Evolutionary conservation across 78 protist genomes (phyloP).

Genomic region (Cyanophora paradoxa): DNA sequence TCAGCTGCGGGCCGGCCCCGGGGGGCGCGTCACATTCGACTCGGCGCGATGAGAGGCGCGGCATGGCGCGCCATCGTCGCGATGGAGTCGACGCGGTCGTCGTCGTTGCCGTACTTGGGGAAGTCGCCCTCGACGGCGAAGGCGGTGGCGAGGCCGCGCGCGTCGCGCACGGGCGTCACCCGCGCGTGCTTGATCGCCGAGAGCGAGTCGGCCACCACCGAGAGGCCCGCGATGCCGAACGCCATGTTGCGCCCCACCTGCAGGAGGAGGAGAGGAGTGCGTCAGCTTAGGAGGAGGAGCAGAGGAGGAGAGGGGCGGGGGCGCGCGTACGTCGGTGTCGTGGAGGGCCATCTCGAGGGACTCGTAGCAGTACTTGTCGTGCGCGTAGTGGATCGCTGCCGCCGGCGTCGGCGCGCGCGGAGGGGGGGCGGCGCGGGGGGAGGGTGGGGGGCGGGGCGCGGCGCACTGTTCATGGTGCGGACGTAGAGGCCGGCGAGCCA

Average conservation of each 20-base stretch:
- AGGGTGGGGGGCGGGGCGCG: no score
- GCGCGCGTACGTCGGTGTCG: conserved; percentile 6
- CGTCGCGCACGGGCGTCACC: conserved; percentile 18
- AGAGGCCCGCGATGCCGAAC: conserved; percentile 33
- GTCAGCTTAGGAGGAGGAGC: no score
- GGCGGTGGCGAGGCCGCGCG: conserved; percentile 17
- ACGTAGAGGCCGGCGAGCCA: conserved; percentile 29
- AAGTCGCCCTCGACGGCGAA: conserved; percentile 28
- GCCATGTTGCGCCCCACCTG: conserved; percentile 32
- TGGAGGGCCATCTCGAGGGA: conserved; percentile 28
- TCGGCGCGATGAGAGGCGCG: no score
- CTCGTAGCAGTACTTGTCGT: conserved; percentile 20
- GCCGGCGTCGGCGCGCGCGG: no score
- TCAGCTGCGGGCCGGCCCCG: no score
- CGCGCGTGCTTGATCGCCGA: conserved; percentile 40
- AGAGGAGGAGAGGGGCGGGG: no score
- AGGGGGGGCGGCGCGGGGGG: no score
- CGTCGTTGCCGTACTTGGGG: conserved; percentile 42
- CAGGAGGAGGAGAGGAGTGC: no score
- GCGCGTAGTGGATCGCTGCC: conserved; percentile 22
- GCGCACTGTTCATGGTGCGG: conserved; percentile 24
- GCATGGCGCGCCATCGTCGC: no score
- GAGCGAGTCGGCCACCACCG: conserved; percentile 29
- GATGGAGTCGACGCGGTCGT: conserved; percentile 31
- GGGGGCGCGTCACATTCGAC: no score